Conservation (phyloP, 805 yeast genomes). For the Wickerhamomyces pijperi region DNA sequence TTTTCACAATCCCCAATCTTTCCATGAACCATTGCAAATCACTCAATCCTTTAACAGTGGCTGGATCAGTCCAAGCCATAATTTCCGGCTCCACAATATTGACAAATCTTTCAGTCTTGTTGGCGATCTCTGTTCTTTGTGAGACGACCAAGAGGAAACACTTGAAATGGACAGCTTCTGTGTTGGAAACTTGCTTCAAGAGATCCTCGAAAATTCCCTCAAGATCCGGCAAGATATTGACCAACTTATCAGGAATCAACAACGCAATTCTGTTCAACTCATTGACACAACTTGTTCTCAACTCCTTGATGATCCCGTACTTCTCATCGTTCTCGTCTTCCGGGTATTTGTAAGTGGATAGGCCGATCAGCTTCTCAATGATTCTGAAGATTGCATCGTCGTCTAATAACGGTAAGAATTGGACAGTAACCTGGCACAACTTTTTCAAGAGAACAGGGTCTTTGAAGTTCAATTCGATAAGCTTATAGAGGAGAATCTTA, state of each 20-base stretch:
- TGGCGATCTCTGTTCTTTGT: conserved; percentile 65
- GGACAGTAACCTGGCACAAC: conserved; percentile 85
- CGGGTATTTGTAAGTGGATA: conserved; percentile 78
- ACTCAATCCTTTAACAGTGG: conserved; percentile 77
- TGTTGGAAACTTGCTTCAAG: conserved; percentile 67
- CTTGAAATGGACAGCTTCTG: conserved; percentile 89
- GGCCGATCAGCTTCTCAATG: conserved; percentile 72
- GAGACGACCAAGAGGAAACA: conserved; percentile 88
- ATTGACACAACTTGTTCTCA: conserved; percentile 87
- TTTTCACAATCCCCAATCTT: conserved; percentile 85
- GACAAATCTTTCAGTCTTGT: conserved; percentile 69
- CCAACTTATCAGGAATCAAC: conserved; percentile 85
- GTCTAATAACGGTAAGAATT: conserved; percentile 82
- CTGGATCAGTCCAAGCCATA: conserved; percentile 85
- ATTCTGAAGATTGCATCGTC: conserved; percentile 77
- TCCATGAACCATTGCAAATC: conserved; percentile 98
- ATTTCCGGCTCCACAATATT: conserved; percentile 90
- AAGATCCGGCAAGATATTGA: conserved; percentile 68
- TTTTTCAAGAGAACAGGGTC: conserved; percentile 78
- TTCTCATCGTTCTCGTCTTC: conserved; percentile 56
- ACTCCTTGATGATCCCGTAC: conserved; percentile 71
- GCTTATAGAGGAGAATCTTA: conserved; percentile 61
- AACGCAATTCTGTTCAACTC: conserved; percentile 90
- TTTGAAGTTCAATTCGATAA: conserved; percentile 62
- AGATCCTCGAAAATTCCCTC: conserved; percentile 73